Conservation (phyloP, 306 rosid species). For the Macrotyloma uniflorum region DNA sequence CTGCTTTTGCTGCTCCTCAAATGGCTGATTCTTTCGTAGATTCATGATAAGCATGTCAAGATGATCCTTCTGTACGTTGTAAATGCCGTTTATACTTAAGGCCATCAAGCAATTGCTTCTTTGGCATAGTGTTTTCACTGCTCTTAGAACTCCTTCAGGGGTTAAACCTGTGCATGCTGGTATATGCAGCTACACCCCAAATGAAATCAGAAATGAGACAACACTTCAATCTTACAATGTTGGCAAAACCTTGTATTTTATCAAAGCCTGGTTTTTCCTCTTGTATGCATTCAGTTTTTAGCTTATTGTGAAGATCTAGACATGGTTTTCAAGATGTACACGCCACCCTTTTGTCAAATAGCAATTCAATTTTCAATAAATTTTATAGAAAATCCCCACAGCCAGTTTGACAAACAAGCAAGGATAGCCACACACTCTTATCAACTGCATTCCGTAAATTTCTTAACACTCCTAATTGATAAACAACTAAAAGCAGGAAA, state of each 20-base stretch:
- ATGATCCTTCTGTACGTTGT: conserved; percentile 64
- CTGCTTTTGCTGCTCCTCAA: conserved; percentile 33
- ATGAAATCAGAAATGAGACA: conserved; percentile 36
- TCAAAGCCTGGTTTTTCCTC: not conserved
- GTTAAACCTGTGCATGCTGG: conserved; percentile 84
- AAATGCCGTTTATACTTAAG: conserved; percentile 67
- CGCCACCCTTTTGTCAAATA: conserved; percentile 4
- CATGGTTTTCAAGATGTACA: conserved; percentile 14
- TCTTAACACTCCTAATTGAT: not conserved
- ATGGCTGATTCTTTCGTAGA: conserved; percentile 42
- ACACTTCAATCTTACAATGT: not conserved
- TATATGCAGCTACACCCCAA: conserved; percentile 62
- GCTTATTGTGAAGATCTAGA: not conserved
- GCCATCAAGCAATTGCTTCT: conserved; percentile 52
- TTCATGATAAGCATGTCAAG: conserved; percentile 47
- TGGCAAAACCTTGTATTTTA: not conserved
- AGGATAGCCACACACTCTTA: conserved; percentile 35
- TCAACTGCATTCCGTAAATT: conserved; percentile 31
- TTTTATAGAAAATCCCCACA: not conserved
- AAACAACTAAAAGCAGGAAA: not conserved
- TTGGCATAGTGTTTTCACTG: conserved; percentile 61
- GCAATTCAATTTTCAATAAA: not conserved
- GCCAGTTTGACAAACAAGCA: not conserved
- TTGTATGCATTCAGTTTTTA: not conserved
- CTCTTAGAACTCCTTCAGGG: conserved; percentile 66